A percentile compares a stretch with the other conserved stretches of the same genome.
These are phyloP conservation scores for Typha latifolia DNA, from an alignment of 176 grass and related monocot genomes.

Conservation along the genomic window DNA sequence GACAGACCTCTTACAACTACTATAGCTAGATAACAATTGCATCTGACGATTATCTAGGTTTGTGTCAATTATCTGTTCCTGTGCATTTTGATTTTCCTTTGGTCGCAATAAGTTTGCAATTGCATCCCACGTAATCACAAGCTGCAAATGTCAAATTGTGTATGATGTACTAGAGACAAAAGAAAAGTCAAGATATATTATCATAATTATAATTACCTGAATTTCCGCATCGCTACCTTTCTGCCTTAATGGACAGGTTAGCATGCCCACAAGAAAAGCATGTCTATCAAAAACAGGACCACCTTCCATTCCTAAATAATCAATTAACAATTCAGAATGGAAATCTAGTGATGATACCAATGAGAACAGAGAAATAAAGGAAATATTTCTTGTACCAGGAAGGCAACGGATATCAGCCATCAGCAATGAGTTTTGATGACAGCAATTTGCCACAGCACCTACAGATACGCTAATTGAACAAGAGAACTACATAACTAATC, in stretches of 20 bases:
- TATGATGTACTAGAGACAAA: constrained; percentile 13
- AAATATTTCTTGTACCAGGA: constrained; percentile 48
- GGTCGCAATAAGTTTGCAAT: constrained; percentile 48
- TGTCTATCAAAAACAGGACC: constrained; percentile 74
- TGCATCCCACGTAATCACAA: constrained; percentile 82
- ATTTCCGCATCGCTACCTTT: constrained; percentile 60
- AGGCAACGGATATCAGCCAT: constrained; percentile 79
- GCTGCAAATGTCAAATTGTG: constrained; percentile 40
- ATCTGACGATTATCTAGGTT: constrained; percentile 16
- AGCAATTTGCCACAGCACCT: constrained; percentile 76
- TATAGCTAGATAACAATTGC: constrained; percentile 8
- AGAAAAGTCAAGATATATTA: background rate
- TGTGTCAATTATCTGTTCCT: constrained; percentile 22
- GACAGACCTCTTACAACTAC: constrained; percentile 20
- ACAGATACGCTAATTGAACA: constrained; percentile 47
- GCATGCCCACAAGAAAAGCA: constrained; percentile 57
- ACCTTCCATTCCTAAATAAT: constrained; percentile 77
- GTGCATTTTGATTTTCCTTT: constrained; percentile 26
- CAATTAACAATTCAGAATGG: constrained; percentile 24
- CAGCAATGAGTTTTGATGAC: constrained; percentile 40
- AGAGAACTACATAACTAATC: background rate
- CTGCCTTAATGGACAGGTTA: constrained; percentile 76
- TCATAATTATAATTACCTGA: constrained; percentile 44
- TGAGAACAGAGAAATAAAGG: constrained; percentile 9
- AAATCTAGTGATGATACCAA: constrained; percentile 9